Base-by-base conservation (phyloP, 2,329 filamentous ascomycete genomes). In the Pseudocercospora ulei region DNA sequence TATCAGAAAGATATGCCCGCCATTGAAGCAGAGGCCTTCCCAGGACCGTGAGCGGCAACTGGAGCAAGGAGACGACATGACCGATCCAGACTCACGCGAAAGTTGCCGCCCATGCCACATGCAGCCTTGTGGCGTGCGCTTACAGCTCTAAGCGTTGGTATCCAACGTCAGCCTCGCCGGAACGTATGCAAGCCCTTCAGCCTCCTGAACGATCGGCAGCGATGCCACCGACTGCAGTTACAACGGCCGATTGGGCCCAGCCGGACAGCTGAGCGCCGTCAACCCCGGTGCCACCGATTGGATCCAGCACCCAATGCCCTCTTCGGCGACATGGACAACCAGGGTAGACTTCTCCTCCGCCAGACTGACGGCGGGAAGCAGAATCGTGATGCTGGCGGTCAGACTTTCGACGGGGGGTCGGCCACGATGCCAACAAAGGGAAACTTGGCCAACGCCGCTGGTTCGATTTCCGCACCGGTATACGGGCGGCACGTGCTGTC, bases 1-100 rank as follows among this genome's bases (percentile, higher is more conserved):
- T 33, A 33, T 22, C 29, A 33, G n/a, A 20, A n/a, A 20, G 18
- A 22, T 22, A n/a, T 33, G 29, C 29, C 29, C 19, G 29, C 19
- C 29, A 33, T 33, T 33, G 29, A 13, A 19, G 7, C n/a, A 20
- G 22, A 13, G 17, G 14, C 17, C 29, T 16, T 4, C 5, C 18
- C n/a, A 5, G 16, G 11, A 3, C 13, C 9, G 27, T n/a, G 19
- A 19, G 19, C n/a, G 23, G 30, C 18, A 20, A n/a, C 30, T 22
- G 17, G 14, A 23, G 8, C 30, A 33, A 33, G 30, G 30, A 23
- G 14, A 33, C n/a, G n/a, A n/a, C n/a, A n/a, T n/a, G n/a, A n/a
- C n/a, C n/a, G n/a, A n/a, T n/a, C n/a, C n/a, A n/a, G n/a, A n/a
- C n/a, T n/a, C n/a, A n/a, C n/a, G n/a, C n/a, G n/a, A n/a, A n/a